Evolutionary conservation across 129 eudicot genomes (phyloP).

Genomic region (Oenanthe sinensis): DNA sequence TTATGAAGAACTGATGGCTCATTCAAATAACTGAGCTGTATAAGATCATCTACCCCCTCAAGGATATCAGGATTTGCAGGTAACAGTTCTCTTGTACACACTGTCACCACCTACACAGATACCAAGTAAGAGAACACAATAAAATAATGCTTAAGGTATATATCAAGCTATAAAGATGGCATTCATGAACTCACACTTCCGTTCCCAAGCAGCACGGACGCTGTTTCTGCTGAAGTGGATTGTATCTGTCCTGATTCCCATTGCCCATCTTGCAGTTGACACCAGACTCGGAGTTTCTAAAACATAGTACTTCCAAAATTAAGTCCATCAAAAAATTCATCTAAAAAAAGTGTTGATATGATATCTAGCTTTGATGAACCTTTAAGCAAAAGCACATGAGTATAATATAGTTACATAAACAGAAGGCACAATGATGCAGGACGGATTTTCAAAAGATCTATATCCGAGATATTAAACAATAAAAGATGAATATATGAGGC

Average conservation of each 20-base stretch:
- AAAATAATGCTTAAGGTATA: neutral
- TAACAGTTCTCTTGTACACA: constrained; percentile 35
- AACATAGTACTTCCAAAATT: constrained; percentile 14
- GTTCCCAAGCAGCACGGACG: constrained; percentile 58
- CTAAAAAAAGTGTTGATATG: neutral
- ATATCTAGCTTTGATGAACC: neutral
- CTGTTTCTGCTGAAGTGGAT: constrained; percentile 60
- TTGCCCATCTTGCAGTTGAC: constrained; percentile 45
- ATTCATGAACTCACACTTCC: constrained; percentile 57
- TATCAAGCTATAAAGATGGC: constrained; percentile 10
- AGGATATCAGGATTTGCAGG: constrained; percentile 13
- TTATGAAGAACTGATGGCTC: constrained; percentile 17
- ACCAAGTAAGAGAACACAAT: constrained; percentile 9
- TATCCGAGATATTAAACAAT: no score
- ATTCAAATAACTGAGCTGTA: constrained; percentile 9
- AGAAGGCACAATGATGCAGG: neutral
- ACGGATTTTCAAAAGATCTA: no score
- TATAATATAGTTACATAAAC: neutral
- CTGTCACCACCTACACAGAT: constrained; percentile 47
- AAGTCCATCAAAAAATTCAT: neutral
- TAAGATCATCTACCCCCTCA: constrained; percentile 9
- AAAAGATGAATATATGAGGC: no score
- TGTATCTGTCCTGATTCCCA: constrained; percentile 81
- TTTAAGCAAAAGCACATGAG: neutral
- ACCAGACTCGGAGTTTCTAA: constrained; percentile 87